Evolutionary conservation across 2,329 filamentous ascomycete species (phyloP).

Genomic region (Aspergillus neotritici): DNA sequence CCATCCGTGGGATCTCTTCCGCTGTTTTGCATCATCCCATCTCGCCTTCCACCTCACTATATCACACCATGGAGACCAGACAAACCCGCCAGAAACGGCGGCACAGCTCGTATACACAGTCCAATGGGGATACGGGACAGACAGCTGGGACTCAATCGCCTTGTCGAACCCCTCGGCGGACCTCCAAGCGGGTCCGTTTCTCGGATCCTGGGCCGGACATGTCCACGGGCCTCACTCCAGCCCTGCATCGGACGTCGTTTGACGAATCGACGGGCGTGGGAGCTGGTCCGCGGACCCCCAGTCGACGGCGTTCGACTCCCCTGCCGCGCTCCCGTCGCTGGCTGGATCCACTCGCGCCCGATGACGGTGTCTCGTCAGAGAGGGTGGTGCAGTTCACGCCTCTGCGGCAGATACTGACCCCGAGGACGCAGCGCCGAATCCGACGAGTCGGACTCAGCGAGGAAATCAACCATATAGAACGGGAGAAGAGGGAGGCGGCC

Average conservation of each 20-base stretch:
- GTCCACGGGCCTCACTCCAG: constrained; percentile 43
- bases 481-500: constrained; percentile 31
- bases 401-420: constrained; percentile 39
- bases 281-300: constrained; percentile 24
- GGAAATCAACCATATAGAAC: constrained; percentile 41
- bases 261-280: constrained; percentile 20
- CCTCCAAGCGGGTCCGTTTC: constrained; percentile 42
- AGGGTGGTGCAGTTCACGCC: constrained; percentile 42
- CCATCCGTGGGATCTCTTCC: too few species aligned
- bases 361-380: constrained; percentile 16
- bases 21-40: background rate
- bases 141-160: constrained; percentile 4
- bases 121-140: too few species aligned
- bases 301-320: constrained; percentile 34
- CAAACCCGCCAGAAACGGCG: constrained; percentile 23
- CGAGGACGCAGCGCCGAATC: constrained; percentile 40
- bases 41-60: too few species aligned
- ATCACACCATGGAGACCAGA: constrained; percentile 20
- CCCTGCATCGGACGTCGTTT: constrained; percentile 37
- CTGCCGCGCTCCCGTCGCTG: constrained; percentile 17
- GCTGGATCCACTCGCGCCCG: constrained; percentile 18
- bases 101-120: constrained; percentile 12
- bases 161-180: constrained; percentile 27
- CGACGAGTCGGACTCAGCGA: constrained; percentile 42
- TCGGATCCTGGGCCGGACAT: constrained; percentile 32